Evolutionary conservation across 305 asterid species (phyloP).

Genomic region (Solanum hybrid): DNA sequence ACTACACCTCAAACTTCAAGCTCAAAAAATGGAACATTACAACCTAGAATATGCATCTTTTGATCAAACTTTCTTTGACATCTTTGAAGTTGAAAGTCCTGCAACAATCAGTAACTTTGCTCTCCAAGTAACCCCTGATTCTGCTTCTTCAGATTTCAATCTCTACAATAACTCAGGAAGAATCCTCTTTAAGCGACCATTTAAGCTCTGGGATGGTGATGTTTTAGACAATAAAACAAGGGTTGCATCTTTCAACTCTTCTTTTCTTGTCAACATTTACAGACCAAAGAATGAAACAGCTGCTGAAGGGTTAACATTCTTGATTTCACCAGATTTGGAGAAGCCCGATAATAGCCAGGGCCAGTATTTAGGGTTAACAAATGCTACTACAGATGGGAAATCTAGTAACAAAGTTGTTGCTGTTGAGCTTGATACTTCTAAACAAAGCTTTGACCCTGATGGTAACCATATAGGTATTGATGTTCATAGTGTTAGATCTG

Average conservation of each 20-base stretch:
- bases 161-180: constrained; percentile 36
- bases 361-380: constrained; percentile 64
- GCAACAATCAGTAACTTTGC: constrained; percentile 40
- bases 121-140: constrained; percentile 69
- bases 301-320: constrained; percentile 71
- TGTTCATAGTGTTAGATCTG: constrained; percentile 43
- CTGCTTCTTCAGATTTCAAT: constrained; percentile 9
- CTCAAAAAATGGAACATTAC: constrained; percentile 16
- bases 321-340: constrained; percentile 41
- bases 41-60: constrained; percentile 13
- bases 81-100: constrained; percentile 3
- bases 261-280: constrained; percentile 55
- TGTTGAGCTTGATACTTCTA: constrained; percentile 71
- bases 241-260: constrained; percentile 68
- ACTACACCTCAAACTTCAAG: constrained; percentile 15
- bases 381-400: constrained; percentile 40
- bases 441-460: constrained; percentile 66
- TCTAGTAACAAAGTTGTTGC: constrained; percentile 46
- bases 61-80: neutral
- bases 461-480: constrained; percentile 66
- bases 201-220: constrained; percentile 59
- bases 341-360: constrained; percentile 51
- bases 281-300: constrained; percentile 12
- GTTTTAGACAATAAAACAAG: neutral
- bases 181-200: constrained; percentile 15